Evolutionary conservation across 495 filamentous ascomycete species (phyloP).

Genomic region (Cryomyces antarcticus): DNA sequence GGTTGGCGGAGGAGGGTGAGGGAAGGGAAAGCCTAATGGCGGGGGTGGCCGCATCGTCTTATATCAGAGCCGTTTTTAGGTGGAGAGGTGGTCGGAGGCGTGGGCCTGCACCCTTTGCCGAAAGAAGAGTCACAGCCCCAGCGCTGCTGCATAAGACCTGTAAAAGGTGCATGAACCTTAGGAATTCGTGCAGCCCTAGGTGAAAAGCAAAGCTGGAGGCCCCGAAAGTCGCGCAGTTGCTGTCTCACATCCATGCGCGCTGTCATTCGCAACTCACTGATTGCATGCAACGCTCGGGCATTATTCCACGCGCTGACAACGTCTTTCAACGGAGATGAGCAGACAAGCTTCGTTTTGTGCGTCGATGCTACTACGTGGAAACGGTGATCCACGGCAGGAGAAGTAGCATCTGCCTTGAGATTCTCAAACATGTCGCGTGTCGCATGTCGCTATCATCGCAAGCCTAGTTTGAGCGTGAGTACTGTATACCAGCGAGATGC

Average conservation of each 20-base stretch:
- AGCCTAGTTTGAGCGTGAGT: too few species aligned
- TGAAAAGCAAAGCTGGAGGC: background rate
- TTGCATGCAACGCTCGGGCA: background rate
- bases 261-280: background rate
- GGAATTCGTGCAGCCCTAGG: background rate
- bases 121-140: slow-evolving; percentile 5
- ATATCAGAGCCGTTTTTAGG: slow-evolving; percentile 4
- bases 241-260: background rate
- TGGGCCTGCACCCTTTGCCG: slow-evolving; percentile 4
- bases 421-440: too few species aligned
- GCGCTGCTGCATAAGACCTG: background rate
- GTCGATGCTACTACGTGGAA: background rate
- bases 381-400: background rate
- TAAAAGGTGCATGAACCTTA: background rate
- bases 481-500: too few species aligned
- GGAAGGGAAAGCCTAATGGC: slow-evolving; percentile 10
- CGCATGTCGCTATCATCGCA: too few species aligned
- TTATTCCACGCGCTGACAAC: background rate
- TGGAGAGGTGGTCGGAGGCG: slow-evolving; percentile 10
- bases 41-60: slow-evolving; percentile 8
- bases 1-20: slow-evolving; percentile 13
- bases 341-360: background rate
- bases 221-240: background rate
- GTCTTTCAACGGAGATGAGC: background rate
- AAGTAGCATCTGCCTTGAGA: too few species aligned